phyloP scores from a whole-genome alignment of 2,329 filamentous ascomycete species.

The Alternaria sp. region DNA sequence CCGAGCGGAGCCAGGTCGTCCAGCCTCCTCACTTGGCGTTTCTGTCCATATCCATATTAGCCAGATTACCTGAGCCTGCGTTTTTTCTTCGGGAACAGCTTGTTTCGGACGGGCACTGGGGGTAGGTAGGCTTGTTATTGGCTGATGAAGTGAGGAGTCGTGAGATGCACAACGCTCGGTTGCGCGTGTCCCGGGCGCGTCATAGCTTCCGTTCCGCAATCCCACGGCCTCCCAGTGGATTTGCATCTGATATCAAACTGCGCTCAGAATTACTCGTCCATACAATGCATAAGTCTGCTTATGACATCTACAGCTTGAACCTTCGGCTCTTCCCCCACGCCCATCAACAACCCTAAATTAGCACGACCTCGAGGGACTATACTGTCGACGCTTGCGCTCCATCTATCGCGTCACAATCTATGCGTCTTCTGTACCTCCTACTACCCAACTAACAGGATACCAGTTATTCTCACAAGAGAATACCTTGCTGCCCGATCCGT shows the following conservation, averaged over 20 bases:
- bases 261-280: not conserved
- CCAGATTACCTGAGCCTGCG: conserved; percentile 44
- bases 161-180: conserved; percentile 30
- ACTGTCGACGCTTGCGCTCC: not conserved
- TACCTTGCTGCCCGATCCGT: conserved; percentile 34
- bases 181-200: conserved; percentile 19
- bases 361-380: not conserved
- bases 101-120: conserved; percentile 33
- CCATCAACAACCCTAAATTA: not conserved
- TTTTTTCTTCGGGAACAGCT: conserved; percentile 40
- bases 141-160: conserved; percentile 36
- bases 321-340: too few relatives aligned
- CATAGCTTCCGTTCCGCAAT: conserved; percentile 25
- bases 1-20: conserved; percentile 17
- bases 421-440: conserved; percentile 8
- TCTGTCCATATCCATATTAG: conserved; percentile 45
- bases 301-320: not conserved
- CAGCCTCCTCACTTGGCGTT: conserved; percentile 45
- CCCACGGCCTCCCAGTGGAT: not conserved
- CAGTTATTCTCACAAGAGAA: conserved; percentile 47
- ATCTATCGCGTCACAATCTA: not conserved
- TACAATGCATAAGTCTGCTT: not conserved
- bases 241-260: not conserved
- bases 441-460: conserved; percentile 30
- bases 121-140: conserved; percentile 40